phyloP scores from a whole-genome alignment of 2,329 filamentous ascomycete species.

The Penicillium sp. region DNA sequence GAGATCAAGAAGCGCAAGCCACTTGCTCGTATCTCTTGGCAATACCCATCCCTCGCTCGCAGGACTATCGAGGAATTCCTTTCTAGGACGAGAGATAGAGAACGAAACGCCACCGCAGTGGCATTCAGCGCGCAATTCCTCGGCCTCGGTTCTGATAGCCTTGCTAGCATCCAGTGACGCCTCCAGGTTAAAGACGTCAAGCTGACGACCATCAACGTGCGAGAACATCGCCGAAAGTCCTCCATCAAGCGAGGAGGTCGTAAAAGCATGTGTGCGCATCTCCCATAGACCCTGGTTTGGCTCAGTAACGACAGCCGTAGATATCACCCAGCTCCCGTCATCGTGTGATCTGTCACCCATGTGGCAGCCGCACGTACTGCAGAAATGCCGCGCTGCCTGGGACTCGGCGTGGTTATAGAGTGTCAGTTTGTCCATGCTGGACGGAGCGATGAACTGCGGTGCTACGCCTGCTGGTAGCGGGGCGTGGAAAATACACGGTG shows the following conservation, averaged over 20 bases:
- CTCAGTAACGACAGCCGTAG: conserved; percentile 24
- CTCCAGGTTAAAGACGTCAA: conserved; percentile 13
- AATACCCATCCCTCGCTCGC: conserved; percentile 15
- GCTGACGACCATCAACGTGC: conserved; percentile 9
- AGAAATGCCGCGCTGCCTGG: conserved; percentile 37
- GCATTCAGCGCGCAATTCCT: conserved; percentile 38
- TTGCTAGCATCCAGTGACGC: not conserved
- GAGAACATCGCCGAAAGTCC: conserved; percentile 19
- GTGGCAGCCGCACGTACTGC: conserved; percentile 44
- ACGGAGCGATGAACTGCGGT: conserved; percentile 23
- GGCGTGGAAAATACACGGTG: conserved; percentile 26
- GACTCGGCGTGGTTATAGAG: conserved; percentile 30
- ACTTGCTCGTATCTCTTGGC: conserved; percentile 17
- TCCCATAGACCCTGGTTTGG: conserved; percentile 13
- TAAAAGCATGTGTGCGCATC: conserved; percentile 18
- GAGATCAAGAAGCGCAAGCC: conserved; percentile 25
- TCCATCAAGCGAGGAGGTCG: conserved; percentile 14
- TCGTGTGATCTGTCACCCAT: conserved; percentile 16
- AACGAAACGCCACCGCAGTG: conserved; percentile 46
- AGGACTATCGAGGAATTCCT: conserved; percentile 27
- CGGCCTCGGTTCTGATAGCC: not conserved
- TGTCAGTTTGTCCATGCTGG: conserved; percentile 17
- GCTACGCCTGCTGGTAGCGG: conserved; percentile 17
- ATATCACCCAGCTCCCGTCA: conserved; percentile 19
- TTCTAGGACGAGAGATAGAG: conserved; percentile 37